Percentiles rank a stretch among this genome's conserved stretches.
phyloP scores from a whole-genome alignment of 2,329 filamentous ascomycete genomes.

The Cercospora zeina region DNA sequence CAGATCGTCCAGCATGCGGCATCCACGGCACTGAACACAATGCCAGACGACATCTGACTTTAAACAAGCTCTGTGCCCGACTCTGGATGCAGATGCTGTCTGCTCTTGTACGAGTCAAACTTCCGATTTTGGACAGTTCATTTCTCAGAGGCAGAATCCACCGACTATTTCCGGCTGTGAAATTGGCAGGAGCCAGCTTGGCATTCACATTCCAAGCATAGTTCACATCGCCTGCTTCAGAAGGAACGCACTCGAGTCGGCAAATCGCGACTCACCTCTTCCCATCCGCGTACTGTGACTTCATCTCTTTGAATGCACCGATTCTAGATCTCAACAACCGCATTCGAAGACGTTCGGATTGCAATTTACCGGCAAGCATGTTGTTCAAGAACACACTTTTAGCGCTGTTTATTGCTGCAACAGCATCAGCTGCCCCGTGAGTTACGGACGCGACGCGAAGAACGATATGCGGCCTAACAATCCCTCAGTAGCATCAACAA shows the following conservation, averaged over 20 bases:
- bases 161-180: slow-evolving; percentile 10
- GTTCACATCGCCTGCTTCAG: slow-evolving; percentile 21
- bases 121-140: slow-evolving; percentile 7
- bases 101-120: not conserved
- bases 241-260: slow-evolving; percentile 19
- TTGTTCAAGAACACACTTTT: slow-evolving; percentile 31
- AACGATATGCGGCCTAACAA: slow-evolving; percentile 1
- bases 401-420: slow-evolving; percentile 33
- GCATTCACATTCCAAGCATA: slow-evolving; percentile 25
- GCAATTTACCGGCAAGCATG: slow-evolving; percentile 28
- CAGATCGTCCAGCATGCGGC: not conserved
- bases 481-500: slow-evolving; percentile 24
- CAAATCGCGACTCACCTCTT: slow-evolving; percentile 13
- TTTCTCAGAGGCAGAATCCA: slow-evolving; percentile 8
- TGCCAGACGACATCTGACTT: not conserved
- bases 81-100: not conserved
- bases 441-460: slow-evolving; percentile 12
- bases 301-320: not conserved
- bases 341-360: not conserved
- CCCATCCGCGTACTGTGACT: not conserved
- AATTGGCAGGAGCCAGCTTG: slow-evolving; percentile 21
- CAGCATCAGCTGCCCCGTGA: slow-evolving; percentile 34
- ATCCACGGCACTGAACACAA: not conserved
- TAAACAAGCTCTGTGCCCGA: not conserved
- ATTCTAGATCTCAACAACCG: not conserved